These are phyloP conservation scores for Apiotrichum sp. DNA, from an alignment of 1,284 basidiomycete species.

Conservation along the genomic window DNA sequence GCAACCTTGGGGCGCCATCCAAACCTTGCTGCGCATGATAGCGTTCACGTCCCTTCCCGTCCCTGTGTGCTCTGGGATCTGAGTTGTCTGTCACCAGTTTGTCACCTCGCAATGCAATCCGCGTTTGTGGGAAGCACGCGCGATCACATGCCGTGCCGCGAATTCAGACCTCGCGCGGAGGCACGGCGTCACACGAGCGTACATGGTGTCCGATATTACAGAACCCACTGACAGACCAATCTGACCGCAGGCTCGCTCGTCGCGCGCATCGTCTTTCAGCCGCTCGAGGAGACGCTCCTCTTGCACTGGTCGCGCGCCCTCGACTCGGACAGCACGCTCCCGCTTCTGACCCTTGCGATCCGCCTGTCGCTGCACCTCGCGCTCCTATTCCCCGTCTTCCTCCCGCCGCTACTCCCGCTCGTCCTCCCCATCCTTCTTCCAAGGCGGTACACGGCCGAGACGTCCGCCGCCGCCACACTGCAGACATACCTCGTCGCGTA, in stretches of 20 bases:
- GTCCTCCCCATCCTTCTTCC: slow-evolving; percentile 67
- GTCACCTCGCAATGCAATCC: too few relatives aligned
- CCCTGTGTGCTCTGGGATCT: too few relatives aligned
- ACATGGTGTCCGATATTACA: too few relatives aligned
- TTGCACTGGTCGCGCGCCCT: slow-evolving; percentile 71
- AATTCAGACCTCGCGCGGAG: too few relatives aligned
- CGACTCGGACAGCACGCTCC: slow-evolving; percentile 18
- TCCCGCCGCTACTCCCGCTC: slow-evolving; percentile 64
- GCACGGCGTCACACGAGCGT: too few relatives aligned
- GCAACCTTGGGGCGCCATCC: too few relatives aligned
- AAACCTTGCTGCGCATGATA: too few relatives aligned
- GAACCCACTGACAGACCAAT: background rate
- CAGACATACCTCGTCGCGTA: slow-evolving; percentile 69
- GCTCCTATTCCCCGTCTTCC: slow-evolving; percentile 66
- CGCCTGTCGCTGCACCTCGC: slow-evolving; percentile 64
- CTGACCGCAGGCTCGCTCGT: slow-evolving; percentile 68
- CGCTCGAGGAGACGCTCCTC: slow-evolving; percentile 81
- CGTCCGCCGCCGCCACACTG: slow-evolving; percentile 64
- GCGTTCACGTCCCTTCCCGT: too few relatives aligned
- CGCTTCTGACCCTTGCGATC: slow-evolving; percentile 54
- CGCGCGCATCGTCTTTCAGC: slow-evolving; percentile 85
- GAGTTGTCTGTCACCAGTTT: too few relatives aligned
- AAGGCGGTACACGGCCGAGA: slow-evolving; percentile 60
- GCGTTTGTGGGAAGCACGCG: too few relatives aligned
- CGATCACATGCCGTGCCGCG: too few relatives aligned